Conservation (phyloP, 2,329 filamentous ascomycete genomes). For the Apiospora malaysiana region DNA sequence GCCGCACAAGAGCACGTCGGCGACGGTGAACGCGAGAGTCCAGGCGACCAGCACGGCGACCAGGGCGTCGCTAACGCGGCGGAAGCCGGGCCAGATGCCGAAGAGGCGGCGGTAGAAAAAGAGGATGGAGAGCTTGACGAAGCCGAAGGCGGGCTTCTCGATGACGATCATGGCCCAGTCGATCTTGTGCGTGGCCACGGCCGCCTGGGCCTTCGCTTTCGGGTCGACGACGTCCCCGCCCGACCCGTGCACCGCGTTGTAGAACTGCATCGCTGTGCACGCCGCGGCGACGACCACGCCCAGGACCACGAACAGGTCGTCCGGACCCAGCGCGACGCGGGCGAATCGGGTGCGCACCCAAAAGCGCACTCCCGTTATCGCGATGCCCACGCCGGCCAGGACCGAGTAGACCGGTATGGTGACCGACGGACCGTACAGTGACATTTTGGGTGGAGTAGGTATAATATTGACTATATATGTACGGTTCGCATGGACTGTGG, state of each 20-base stretch:
- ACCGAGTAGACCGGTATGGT: conserved; percentile 17
- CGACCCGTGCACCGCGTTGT: background rate
- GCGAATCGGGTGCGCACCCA: conserved; percentile 1
- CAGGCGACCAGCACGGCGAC: background rate
- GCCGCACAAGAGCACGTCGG: background rate
- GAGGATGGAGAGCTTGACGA: conserved; percentile 26
- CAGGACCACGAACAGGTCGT: background rate
- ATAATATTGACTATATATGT: background rate
- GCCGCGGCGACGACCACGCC: background rate
- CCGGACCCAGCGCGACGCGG: background rate
- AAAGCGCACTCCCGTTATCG: conserved; percentile 11
- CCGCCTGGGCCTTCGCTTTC: background rate
- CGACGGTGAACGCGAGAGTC: background rate
- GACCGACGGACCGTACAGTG: background rate
- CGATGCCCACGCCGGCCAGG: background rate
- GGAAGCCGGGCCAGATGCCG: conserved; percentile 11
- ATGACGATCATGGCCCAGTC: conserved; percentile 26
- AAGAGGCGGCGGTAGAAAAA: conserved; percentile 24
- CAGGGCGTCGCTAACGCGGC: background rate
- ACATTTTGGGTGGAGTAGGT: background rate
- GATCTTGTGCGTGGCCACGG: conserved; percentile 22
- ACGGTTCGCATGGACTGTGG: no score
- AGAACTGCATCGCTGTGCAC: background rate
- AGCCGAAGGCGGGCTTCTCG: conserved; percentile 26
- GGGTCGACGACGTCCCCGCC: background rate